A percentile compares a stretch with the other conserved stretches of the same genome.
Conservation (phyloP, 768 basidiomycete species). For the Tephrocybe rancida region DNA sequence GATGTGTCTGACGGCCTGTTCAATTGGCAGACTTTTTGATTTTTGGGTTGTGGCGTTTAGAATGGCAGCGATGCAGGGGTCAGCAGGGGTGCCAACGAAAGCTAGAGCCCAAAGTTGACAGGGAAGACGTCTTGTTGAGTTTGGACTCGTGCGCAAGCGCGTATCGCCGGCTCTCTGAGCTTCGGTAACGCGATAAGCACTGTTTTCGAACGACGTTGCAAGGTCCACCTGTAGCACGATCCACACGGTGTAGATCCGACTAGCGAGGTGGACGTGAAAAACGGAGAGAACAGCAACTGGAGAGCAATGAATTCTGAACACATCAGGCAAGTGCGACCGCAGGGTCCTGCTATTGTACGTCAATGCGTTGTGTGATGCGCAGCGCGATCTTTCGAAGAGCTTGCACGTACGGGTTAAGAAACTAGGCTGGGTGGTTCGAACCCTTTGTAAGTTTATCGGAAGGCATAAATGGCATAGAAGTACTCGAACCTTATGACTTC, state of each 20-base stretch:
- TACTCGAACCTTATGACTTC: neutral
- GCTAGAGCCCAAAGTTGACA: constrained; percentile 6
- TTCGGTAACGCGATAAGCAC: neutral
- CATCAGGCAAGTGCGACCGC: neutral
- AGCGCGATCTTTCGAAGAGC: constrained; percentile 12
- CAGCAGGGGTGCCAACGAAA: neutral
- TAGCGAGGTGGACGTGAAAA: too few relatives aligned
- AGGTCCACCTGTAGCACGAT: too few relatives aligned
- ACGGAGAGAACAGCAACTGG: neutral
- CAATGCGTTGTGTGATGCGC: neutral
- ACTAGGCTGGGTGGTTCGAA: neutral
- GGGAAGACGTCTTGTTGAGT: constrained; percentile 1
- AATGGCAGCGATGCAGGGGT: neutral
- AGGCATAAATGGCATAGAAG: neutral
- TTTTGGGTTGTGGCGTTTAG: neutral
- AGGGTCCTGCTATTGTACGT: constrained; percentile 10
- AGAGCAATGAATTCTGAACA: neutral
- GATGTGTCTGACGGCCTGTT: neutral
- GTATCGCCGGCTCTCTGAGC: neutral
- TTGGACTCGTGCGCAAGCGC: neutral
- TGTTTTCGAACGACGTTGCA: too few relatives aligned
- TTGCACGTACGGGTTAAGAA: neutral
- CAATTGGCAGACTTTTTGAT: neutral
- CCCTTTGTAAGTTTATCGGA: constrained; percentile 16
- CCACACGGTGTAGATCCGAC: too few relatives aligned